A percentile compares a stretch with the other conserved stretches of the same genome.
phyloP scores from a whole-genome alignment of 75 land plant species.

The Azolla pinnata region DNA sequence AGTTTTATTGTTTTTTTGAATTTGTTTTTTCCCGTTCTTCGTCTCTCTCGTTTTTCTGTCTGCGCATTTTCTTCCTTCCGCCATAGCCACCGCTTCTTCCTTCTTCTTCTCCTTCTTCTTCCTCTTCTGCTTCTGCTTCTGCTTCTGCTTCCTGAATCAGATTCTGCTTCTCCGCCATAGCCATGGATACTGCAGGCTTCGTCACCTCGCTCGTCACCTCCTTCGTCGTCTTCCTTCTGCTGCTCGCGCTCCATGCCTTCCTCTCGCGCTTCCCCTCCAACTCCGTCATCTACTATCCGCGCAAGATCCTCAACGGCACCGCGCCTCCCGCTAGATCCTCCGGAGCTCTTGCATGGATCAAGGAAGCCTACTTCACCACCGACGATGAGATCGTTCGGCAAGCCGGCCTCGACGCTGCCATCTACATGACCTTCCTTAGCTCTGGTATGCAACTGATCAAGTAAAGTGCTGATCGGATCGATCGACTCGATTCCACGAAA shows the following conservation, averaged over 20 bases:
- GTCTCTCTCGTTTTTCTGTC: not conserved
- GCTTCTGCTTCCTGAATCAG: too few species aligned
- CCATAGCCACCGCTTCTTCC: not conserved
- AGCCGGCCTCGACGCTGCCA: constrained; percentile 75
- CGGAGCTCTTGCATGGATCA: constrained; percentile 58
- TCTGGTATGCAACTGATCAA: constrained; percentile 34
- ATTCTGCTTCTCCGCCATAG: not conserved
- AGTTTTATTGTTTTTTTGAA: too few species aligned
- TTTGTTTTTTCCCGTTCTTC: not conserved
- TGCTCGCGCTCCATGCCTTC: constrained; percentile 5
- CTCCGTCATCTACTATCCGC: constrained; percentile 21
- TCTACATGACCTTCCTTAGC: constrained; percentile 62
- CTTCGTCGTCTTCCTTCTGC: constrained; percentile 14
- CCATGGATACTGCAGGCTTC: constrained; percentile 20
- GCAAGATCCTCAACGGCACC: constrained; percentile 5
- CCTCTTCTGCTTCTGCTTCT: not conserved
- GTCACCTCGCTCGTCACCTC: constrained; percentile 30
- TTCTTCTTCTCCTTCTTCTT: not conserved
- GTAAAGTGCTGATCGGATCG: too few species aligned
- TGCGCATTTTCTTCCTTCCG: not conserved
- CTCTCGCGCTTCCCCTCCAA: constrained; percentile 17
- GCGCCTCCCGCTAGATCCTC: constrained; percentile 11
- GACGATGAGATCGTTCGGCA: constrained; percentile 51
- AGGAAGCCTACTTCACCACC: constrained; percentile 42
- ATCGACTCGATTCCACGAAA: too few species aligned